These are phyloP conservation scores for Termitomyces eurrhizus DNA, from an alignment of 768 basidiomycete species.

Conservation along the genomic window DNA sequence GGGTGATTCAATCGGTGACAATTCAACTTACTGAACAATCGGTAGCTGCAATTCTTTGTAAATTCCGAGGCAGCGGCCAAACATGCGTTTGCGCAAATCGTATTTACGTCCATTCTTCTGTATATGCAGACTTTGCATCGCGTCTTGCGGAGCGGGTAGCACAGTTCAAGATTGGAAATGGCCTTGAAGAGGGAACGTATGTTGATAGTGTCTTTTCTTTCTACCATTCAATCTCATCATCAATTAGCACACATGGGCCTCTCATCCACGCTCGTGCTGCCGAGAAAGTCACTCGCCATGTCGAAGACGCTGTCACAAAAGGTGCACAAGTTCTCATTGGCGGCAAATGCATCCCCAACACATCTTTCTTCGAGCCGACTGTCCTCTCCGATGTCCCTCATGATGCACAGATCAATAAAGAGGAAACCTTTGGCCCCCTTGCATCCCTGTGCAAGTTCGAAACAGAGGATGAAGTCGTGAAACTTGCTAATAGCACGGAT, in stretches of 20 bases:
- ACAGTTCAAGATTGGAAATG: constrained; percentile 84
- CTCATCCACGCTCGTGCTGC: constrained; percentile 85
- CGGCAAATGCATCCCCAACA: constrained; percentile 62
- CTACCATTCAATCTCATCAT: neutral
- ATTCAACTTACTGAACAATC: neutral
- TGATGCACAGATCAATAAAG: constrained; percentile 60
- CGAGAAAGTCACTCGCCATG: constrained; percentile 81
- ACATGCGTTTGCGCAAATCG: constrained; percentile 89
- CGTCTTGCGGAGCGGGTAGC: constrained; percentile 81
- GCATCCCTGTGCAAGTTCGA: constrained; percentile 87
- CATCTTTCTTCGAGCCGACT: constrained; percentile 81
- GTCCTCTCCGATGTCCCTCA: constrained; percentile 81
- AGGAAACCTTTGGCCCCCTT: constrained; percentile 96
- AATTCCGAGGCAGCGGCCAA: constrained; percentile 80
- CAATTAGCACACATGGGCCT: constrained; percentile 75
- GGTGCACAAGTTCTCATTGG: constrained; percentile 90
- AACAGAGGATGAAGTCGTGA: constrained; percentile 90
- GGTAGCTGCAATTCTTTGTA: constrained; percentile 66
- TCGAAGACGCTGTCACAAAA: constrained; percentile 79
- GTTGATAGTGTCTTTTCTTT: constrained; percentile 21
- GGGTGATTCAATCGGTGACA: constrained; percentile 11
- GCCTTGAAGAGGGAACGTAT: constrained; percentile 73
- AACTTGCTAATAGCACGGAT: constrained; percentile 77
- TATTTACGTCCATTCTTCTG: constrained; percentile 86
- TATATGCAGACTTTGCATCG: constrained; percentile 91